phyloP scores from a whole-genome alignment of 1,284 basidiomycete genomes.

The Malassezia caprae region DNA sequence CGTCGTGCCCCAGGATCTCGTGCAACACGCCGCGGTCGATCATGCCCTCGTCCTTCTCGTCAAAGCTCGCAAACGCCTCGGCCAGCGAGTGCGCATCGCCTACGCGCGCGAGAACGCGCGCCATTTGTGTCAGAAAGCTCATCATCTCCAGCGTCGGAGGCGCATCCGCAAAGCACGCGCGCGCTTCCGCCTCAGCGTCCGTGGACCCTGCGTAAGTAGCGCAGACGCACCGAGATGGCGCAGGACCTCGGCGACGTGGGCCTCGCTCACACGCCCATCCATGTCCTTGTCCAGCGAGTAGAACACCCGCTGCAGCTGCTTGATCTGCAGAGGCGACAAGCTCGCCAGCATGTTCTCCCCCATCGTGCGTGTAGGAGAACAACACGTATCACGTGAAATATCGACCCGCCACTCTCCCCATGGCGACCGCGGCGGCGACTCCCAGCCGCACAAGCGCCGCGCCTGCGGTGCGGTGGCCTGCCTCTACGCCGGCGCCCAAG shows the following conservation, averaged over 20 bases:
- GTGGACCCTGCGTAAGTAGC: neutral
- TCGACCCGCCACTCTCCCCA: neutral
- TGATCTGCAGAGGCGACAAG: conserved; percentile 44
- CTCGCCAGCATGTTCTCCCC: conserved; percentile 3
- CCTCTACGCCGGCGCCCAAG: neutral
- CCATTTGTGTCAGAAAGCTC: conserved; percentile 46
- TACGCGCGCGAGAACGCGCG: conserved; percentile 31
- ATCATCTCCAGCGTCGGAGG: conserved; percentile 28
- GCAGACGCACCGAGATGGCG: conserved; percentile 34
- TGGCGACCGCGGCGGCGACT: neutral
- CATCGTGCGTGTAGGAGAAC: neutral
- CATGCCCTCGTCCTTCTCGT: conserved; percentile 39
- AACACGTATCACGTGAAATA: conserved; percentile 1
- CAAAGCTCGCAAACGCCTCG: conserved; percentile 47
- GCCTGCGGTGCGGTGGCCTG: neutral
- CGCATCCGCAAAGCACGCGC: conserved; percentile 15
- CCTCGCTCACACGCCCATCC: conserved; percentile 45
- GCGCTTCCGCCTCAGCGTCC: neutral
- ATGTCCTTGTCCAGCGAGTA: conserved; percentile 48
- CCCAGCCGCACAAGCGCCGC: neutral
- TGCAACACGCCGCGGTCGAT: conserved; percentile 33
- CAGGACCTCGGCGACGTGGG: conserved; percentile 43
- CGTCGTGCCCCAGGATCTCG: conserved; percentile 35
- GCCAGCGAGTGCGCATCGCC: conserved; percentile 34
- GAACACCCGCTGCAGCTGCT: conserved; percentile 50